Evolutionary conservation across 108 stramenopile species (phyloP).

Genomic region (Cyclostephanos invisitatus): DNA sequence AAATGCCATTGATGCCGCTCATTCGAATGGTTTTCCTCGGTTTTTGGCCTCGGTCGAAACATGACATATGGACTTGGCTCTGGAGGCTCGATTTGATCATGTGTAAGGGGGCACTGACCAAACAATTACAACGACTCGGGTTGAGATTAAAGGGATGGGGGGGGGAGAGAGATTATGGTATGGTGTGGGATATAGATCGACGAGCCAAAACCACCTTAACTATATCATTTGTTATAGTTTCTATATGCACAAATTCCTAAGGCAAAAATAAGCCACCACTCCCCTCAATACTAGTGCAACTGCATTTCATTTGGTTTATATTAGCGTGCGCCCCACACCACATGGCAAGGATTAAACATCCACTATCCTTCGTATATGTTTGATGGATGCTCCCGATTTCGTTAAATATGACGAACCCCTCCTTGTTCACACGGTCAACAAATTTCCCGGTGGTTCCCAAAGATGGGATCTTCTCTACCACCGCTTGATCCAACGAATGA

Average conservation of each 20-base stretch:
- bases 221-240: too few species aligned
- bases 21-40: too few species aligned
- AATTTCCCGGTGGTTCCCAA: slow-evolving; percentile 3
- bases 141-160: too few species aligned
- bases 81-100: too few species aligned
- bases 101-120: too few species aligned
- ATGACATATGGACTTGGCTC: too few species aligned
- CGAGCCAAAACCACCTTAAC: too few species aligned
- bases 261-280: slow-evolving; percentile 5
- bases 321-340: slow-evolving; percentile 5
- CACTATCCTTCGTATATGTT: slow-evolving; percentile 7
- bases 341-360: slow-evolving; percentile 11
- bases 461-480: not conserved
- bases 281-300: slow-evolving; percentile 1
- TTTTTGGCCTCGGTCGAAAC: too few species aligned
- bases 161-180: too few species aligned
- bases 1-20: too few species aligned
- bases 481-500: not conserved
- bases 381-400: slow-evolving; percentile 20
- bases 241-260: not conserved
- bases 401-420: not conserved
- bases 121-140: too few species aligned
- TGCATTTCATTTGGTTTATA: not conserved
- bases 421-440: slow-evolving; percentile 5
- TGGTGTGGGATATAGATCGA: too few species aligned